Evolutionary conservation across 2,329 filamentous ascomycete genomes (phyloP).

Genomic region (Blastomyces gilchristii): DNA sequence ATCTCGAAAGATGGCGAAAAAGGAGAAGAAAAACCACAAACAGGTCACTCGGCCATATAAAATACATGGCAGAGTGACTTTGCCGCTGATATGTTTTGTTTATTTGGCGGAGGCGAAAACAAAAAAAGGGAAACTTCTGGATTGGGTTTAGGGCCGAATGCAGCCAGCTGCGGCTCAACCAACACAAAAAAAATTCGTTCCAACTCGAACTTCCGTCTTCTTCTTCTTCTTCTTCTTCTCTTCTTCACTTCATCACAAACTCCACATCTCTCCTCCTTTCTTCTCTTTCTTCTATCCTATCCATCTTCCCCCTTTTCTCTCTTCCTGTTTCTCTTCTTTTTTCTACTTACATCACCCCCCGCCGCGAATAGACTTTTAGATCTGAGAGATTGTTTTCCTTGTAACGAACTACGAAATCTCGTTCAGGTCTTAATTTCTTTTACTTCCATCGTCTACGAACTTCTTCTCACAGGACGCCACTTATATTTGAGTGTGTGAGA

Average conservation of each 20-base stretch:
- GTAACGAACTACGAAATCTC: slow-evolving; percentile 6
- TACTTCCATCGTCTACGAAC: slow-evolving; percentile 15
- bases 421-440: slow-evolving; percentile 20
- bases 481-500: slow-evolving; percentile 18
- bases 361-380: slow-evolving; percentile 8
- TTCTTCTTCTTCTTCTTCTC: slow-evolving; percentile 5
- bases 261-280: not conserved
- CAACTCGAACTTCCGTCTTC: not conserved
- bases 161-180: not conserved
- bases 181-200: not conserved
- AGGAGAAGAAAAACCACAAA: not conserved
- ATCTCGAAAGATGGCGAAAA: slow-evolving; percentile 1
- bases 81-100: not conserved
- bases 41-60: not conserved
- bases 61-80: not conserved
- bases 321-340: slow-evolving; percentile 8
- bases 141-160: not conserved
- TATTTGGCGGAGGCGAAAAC: not conserved
- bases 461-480: not conserved
- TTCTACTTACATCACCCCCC: slow-evolving; percentile 1
- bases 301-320: not conserved
- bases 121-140: not conserved
- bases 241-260: slow-evolving; percentile 2
- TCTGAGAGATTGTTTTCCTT: slow-evolving; percentile 9
- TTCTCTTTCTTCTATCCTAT: slow-evolving; percentile 3